Evolutionary conservation across 495 filamentous ascomycete species (phyloP), one percentile per base, ranked within the genome.

Genomic region (Daldinia childiae): DNA sequence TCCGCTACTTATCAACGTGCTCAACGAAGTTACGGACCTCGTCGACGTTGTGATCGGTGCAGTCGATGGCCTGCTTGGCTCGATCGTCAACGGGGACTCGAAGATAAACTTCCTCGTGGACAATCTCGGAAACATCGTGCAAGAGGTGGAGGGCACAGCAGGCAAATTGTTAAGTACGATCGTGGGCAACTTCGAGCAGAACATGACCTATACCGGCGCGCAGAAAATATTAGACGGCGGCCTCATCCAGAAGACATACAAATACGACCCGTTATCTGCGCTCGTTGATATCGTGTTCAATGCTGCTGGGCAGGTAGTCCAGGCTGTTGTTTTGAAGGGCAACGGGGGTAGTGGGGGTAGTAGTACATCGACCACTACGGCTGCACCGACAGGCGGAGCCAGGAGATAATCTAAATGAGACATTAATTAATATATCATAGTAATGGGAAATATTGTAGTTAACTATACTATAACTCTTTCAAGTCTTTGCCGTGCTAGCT

Each of bases 111-210:
- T 87, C 75, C 45, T 88, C 41, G 81, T 89, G 69, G 86, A 88
- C 72, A 89, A 88, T 61, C 77, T 88, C 15, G 86, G 86, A 26
- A 87, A 88, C 58, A 89, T 88, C 64, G 83, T 89, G 4, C 85
- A 87, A 64, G 78, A 85, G 58, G 83, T 88, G 1, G 79, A 77
- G 6, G 82, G 82, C 1, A 66, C 73, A 7, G 80, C 75, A 0
- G 80, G 80, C 11, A 73, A 73, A 5, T 27, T 80, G 1, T 76
- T 84, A 0, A 83, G 78, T 50, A 76, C 77, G 7, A 88, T 88
- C 51, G 86, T 88, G 1, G 87, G 87, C 50, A 83, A 85, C 60
- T 88, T 82, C 63, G 69, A 81, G 62, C 76, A 77, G 57, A 89
- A 88, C 72, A 89, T 89, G 87, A 89, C 86, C 21, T 81, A 76